These are phyloP conservation scores for Lophium mytilinum DNA, from an alignment of 495 filamentous ascomycete species.

Conservation along the genomic window DNA sequence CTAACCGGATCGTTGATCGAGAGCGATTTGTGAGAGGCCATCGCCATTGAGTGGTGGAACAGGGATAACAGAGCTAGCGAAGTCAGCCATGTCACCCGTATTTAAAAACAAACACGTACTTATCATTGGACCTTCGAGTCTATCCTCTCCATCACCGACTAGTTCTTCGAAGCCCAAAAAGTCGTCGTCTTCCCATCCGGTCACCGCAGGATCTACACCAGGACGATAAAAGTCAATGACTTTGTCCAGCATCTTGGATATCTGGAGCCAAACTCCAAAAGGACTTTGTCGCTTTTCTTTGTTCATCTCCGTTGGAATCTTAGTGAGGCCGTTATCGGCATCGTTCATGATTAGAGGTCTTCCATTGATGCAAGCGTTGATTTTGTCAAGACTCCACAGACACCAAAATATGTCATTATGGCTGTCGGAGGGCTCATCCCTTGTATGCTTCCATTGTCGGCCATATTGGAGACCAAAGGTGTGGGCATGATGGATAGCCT, in stretches of 20 bases:
- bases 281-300: constrained; percentile 29
- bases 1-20: constrained; percentile 32
- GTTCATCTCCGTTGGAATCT: constrained; percentile 12
- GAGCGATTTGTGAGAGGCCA: constrained; percentile 48
- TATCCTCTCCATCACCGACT: constrained; percentile 37
- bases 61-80: constrained; percentile 53
- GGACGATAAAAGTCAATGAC: constrained; percentile 64
- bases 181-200: constrained; percentile 44
- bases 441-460: constrained; percentile 32
- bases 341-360: constrained; percentile 60
- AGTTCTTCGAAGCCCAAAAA: constrained; percentile 63
- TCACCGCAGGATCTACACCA: constrained; percentile 33
- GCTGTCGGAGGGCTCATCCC: constrained; percentile 26
- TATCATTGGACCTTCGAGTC: constrained; percentile 21
- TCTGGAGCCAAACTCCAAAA: constrained; percentile 47
- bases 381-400: constrained; percentile 59
- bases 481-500: constrained; percentile 50
- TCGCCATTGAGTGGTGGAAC: constrained; percentile 62
- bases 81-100: constrained; percentile 27
- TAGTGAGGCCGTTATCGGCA: constrained; percentile 46
- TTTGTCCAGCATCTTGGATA: constrained; percentile 50
- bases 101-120: constrained; percentile 33
- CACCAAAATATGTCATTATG: constrained; percentile 55
- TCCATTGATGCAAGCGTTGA: constrained; percentile 55
- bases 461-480: constrained; percentile 57